Base-by-base conservation (phyloP, 1,139 yeast species). In the Zhuliangozyma parablackwelliae region DNA sequence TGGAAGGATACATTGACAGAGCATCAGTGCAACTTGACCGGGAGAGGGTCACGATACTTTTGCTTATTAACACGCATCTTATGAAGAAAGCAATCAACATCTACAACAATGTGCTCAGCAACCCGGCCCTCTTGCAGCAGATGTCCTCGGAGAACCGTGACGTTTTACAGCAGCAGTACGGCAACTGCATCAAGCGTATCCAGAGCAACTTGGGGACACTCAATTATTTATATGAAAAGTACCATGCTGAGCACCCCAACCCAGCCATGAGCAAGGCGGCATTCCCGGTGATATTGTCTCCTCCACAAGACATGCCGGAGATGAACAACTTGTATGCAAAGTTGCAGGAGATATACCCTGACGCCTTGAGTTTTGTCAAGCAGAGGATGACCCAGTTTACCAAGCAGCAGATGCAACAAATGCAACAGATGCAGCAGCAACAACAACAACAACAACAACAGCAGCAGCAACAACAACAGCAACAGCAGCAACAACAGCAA, bases 301-400 rank as follows among this genome's bases (percentile, higher is more conserved):
- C 82, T 6, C 82, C 82, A 3, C 69, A 68, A 6, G 80, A 75
- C 36, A 66, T 76, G 65, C 78, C 80, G 0, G 82, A 75, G 47
- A 59, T 77, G 36, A 59, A 57, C 38, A 72, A 63, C 32, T 61
- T 72, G 35, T 77, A 77, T 50, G 57, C 61, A 28, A 59, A 69
- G 37, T 56, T 77, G 35, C 77, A 75, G 44, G 77, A 72, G 37
- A 51, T 77, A 31, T 77, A 76, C 44, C 80, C 80, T 0, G 82
- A 76, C 43, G 79, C 78, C 0, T 57, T 75, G 28, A 77, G 71
- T 35, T 68, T 64, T 43, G 61, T 72, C 44, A 77, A 70, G 47
- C 53, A 65, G 55, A 72, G 69, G 41, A 59, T 73, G 46, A 69
- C 66, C 37, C 67, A 70, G 42, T 54, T 69, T 58, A 65, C 68